Evolutionary conservation across 306 rosid species (phyloP).

Genomic region (Purshia tridentata): DNA sequence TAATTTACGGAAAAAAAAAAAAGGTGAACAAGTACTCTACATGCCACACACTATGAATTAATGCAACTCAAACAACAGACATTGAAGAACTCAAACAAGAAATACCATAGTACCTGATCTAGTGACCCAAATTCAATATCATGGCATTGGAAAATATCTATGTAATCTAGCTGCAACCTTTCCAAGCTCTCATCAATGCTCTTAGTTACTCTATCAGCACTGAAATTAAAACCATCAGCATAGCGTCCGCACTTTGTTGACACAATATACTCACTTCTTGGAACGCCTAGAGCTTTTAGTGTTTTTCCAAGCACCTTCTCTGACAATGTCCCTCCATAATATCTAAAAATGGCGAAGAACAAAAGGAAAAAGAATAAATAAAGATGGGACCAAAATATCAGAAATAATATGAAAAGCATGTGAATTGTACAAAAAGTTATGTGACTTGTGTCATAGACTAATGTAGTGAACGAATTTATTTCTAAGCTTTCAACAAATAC

Average conservation of each 20-base stretch:
- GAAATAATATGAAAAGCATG: background rate
- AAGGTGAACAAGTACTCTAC: too few relatives aligned
- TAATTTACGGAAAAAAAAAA: background rate
- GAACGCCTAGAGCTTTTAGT: slow-evolving; percentile 67
- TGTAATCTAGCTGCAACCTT: slow-evolving; percentile 83
- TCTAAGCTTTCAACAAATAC: background rate
- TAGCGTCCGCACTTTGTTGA: slow-evolving; percentile 92
- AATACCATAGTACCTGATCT: slow-evolving; percentile 54
- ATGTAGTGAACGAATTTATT: background rate
- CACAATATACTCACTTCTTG: slow-evolving; percentile 69
- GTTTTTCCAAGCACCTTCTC: slow-evolving; percentile 81
- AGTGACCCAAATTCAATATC: slow-evolving; percentile 88
- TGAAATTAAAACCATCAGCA: slow-evolving; percentile 77
- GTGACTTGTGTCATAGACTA: background rate
- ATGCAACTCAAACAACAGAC: background rate
- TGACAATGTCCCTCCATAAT: slow-evolving; percentile 80
- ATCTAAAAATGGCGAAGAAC: slow-evolving; percentile 34
- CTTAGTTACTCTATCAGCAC: slow-evolving; percentile 77
- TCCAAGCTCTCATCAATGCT: slow-evolving; percentile 91
- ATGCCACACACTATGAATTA: too few relatives aligned
- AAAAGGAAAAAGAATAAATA: background rate
- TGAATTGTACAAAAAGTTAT: background rate
- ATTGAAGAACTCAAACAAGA: background rate
- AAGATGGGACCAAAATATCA: background rate
- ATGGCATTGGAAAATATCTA: slow-evolving; percentile 90